Evolutionary conservation across 305 asterid genomes (phyloP), one percentile per base, ranked within the genome.

Genomic region (Fraxinus paxiana): DNA sequence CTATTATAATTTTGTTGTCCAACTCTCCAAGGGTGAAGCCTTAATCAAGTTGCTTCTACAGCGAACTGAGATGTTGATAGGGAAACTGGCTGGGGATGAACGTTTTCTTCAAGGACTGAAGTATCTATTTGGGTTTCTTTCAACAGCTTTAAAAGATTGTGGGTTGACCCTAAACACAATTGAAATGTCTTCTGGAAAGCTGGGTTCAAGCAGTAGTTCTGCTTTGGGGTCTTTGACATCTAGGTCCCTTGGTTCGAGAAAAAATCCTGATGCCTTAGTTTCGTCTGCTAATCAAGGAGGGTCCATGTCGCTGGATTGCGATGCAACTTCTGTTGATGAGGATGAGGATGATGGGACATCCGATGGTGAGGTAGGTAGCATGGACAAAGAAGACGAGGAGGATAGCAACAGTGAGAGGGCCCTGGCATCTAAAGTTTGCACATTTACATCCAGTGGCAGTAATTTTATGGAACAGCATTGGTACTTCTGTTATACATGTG

Each of bases 271-370:
- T 54, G 88, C 93, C 78, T 82, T 92, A 85, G 84, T 93, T 87
- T 90, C 92, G 76, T 89, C 98, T 83, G 86, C 94, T 79, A 91
- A 88, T 87, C 97, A 87, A 82, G 90, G 91, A 81, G 97, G 91
- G 85, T 82, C 95, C 30, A 79, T 93, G 73, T 84, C 96, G 74
- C 84, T 93, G 82, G 99, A 94, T 54, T 92, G 98, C 83, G 99
- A 96, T 90, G 98, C 98, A 75, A 91, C 98, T 88, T 96, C 99
- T 59, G 90, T 90, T 59, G 99, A 96, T 80, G 99, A 96, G 77
- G 99, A 94, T 81, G 99, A 96, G 83, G 99, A 96, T 88, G 99
- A 96, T 84, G 99, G 98, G 81, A 96, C 99, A 82, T 96, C 99
- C n/a, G 99, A 96, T 87, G 99, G 98, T 71, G 99, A 96, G 85